Conservation (phyloP, 129 eudicot species). For the Lactuca saligna region DNA sequence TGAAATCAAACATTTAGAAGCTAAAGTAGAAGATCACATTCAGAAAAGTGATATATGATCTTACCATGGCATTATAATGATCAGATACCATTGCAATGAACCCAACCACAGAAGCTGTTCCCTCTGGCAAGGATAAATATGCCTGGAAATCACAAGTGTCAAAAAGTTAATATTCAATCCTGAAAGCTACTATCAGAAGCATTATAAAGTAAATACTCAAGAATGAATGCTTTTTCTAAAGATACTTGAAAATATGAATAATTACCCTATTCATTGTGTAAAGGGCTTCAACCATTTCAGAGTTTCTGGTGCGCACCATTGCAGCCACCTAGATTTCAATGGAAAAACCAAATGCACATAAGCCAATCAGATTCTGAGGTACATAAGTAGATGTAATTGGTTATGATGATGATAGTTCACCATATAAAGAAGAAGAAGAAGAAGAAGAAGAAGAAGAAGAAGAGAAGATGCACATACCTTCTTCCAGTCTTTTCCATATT, state of each 20-base stretch:
- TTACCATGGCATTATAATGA: constrained; percentile 45
- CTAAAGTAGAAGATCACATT: background rate
- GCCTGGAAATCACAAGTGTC: constrained; percentile 43
- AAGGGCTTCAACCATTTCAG: constrained; percentile 78
- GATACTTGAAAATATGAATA: constrained; percentile 11
- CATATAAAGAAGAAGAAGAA: background rate
- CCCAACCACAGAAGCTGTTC: constrained; percentile 70
- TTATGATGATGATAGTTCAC: background rate
- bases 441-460: background rate
- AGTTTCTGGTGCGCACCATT: constrained; percentile 46
- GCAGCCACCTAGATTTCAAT: constrained; percentile 50
- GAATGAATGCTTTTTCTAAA: background rate
- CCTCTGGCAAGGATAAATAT: constrained; percentile 64
- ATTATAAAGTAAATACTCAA: background rate
- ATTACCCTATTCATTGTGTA: constrained; percentile 65
- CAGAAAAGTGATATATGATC: constrained; percentile 15
- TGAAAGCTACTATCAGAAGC: constrained; percentile 8
- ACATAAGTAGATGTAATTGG: background rate
- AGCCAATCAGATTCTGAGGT: constrained; percentile 13
- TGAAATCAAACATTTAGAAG: constrained; percentile 12
- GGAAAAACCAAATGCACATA: constrained; percentile 13
- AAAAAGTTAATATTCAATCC: constrained; percentile 22
- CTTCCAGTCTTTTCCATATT: constrained; percentile 69
- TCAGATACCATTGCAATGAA: constrained; percentile 72
- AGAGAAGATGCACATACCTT: constrained; percentile 36